Evolutionary conservation across 768 basidiomycete species (phyloP).

Genomic region (Leccinum uliginosum): DNA sequence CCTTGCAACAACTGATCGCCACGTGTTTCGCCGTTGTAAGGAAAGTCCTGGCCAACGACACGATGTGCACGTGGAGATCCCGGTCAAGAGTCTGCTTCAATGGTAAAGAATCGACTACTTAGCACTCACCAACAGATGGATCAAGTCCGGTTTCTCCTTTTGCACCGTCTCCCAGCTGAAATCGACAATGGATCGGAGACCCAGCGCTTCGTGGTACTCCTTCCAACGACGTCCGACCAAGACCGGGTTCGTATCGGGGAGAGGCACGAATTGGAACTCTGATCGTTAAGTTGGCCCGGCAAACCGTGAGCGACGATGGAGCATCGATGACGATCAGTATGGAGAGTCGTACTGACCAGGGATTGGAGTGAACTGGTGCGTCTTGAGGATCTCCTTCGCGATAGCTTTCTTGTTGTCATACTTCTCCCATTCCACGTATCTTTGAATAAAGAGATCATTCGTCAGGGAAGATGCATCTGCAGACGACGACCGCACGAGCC

Average conservation of each 20-base stretch:
- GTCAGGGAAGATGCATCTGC: not conserved
- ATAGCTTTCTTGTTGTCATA: conserved; percentile 10
- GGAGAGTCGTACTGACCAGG: conserved; percentile 5
- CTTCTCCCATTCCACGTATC: conserved; percentile 16
- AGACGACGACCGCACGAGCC: not conserved
- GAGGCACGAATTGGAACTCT: conserved; percentile 47
- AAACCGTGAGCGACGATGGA: not conserved
- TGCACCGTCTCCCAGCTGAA: conserved; percentile 48
- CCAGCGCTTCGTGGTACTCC: conserved; percentile 48
- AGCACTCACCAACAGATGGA: conserved; percentile 37
- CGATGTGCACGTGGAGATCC: not conserved
- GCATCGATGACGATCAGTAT: not conserved
- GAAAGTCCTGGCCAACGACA: conserved; percentile 35
- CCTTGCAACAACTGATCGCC: conserved; percentile 38
- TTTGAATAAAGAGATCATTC: not conserved
- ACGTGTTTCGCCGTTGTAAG: conserved; percentile 52
- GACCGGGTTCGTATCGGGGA: conserved; percentile 48
- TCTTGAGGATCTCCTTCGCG: conserved; percentile 8
- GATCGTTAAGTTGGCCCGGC: not conserved
- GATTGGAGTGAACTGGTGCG: conserved; percentile 10
- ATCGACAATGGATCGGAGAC: conserved; percentile 42
- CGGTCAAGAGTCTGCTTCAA: not conserved
- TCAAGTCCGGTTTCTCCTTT: conserved; percentile 47
- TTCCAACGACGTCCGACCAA: conserved; percentile 50
- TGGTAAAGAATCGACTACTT: not conserved